Conservation (phyloP, 345 rosid species). For the Acer campestre region DNA sequence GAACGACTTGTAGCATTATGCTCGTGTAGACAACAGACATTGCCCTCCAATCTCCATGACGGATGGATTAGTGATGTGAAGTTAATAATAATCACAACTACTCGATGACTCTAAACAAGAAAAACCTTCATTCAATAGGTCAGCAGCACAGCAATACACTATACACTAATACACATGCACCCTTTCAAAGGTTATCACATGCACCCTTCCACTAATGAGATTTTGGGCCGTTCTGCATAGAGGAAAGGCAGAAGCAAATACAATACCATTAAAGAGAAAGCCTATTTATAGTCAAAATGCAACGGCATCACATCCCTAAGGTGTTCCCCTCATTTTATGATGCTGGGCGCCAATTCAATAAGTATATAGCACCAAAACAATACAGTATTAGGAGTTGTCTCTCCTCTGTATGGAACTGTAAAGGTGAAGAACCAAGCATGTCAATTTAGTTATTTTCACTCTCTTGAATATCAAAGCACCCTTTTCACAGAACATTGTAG, state of each 20-base stretch:
- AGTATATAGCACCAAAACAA: background rate
- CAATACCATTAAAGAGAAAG: background rate
- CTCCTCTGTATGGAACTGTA: background rate
- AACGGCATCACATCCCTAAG: background rate
- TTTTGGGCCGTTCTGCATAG: background rate
- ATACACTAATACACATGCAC: background rate
- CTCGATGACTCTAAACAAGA: background rate
- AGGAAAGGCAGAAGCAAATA: background rate
- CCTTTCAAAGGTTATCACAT: background rate
- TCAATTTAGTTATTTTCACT: background rate
- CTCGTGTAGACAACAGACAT: background rate
- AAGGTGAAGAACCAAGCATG: background rate
- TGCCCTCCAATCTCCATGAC: background rate
- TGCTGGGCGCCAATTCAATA: background rate
- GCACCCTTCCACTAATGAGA: background rate
- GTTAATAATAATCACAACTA: background rate
- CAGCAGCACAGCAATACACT: too few relatives aligned
- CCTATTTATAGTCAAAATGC: background rate
- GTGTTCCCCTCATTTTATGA: background rate
- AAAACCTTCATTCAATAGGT: background rate
- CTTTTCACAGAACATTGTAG: background rate
- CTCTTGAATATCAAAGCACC: background rate
- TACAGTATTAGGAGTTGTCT: background rate
- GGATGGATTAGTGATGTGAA: background rate
- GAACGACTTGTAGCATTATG: background rate